These are phyloP conservation scores for Monosporascus cannonballus DNA, from an alignment of 2,329 filamentous ascomycete genomes.

Conservation along the genomic window DNA sequence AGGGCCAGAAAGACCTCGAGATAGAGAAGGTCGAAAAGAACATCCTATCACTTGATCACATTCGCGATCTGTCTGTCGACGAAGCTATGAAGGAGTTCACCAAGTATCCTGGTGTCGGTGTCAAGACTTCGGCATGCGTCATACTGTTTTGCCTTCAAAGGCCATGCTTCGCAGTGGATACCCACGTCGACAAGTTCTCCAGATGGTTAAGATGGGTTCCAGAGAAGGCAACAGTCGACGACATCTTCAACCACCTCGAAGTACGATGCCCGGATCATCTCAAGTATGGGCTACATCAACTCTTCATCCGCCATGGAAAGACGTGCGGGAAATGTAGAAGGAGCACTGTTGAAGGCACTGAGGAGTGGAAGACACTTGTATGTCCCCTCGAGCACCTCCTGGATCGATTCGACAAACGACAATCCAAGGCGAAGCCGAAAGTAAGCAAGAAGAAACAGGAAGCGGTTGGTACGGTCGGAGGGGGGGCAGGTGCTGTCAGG, in stretches of 20 bases:
- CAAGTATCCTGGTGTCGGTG: constrained; percentile 46
- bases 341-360: constrained; percentile 50
- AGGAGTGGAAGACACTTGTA: constrained; percentile 52
- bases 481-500: constrained; percentile 2
- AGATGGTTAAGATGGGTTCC: constrained; percentile 53
- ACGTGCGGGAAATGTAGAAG: constrained; percentile 40
- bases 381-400: constrained; percentile 38
- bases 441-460: constrained; percentile 5
- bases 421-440: constrained; percentile 14
- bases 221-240: constrained; percentile 34
- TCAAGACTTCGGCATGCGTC: constrained; percentile 53
- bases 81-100: constrained; percentile 46
- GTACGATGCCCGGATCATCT: constrained; percentile 43
- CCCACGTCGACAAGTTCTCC: constrained; percentile 47
- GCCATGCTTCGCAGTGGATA: constrained; percentile 52
- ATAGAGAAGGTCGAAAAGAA: constrained; percentile 50
- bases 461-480: constrained; percentile 1
- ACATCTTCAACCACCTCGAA: constrained; percentile 48
- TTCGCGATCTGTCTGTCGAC: constrained; percentile 37
- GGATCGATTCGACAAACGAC: constrained; percentile 25
- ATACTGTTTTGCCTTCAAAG: constrained; percentile 48
- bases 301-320: constrained; percentile 49
- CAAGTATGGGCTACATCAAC: constrained; percentile 50
- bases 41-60: constrained; percentile 50
- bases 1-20: constrained; percentile 49